Evolutionary conservation across 2,329 filamentous ascomycete species (phyloP).

Genomic region (Ophiostoma quercus): DNA sequence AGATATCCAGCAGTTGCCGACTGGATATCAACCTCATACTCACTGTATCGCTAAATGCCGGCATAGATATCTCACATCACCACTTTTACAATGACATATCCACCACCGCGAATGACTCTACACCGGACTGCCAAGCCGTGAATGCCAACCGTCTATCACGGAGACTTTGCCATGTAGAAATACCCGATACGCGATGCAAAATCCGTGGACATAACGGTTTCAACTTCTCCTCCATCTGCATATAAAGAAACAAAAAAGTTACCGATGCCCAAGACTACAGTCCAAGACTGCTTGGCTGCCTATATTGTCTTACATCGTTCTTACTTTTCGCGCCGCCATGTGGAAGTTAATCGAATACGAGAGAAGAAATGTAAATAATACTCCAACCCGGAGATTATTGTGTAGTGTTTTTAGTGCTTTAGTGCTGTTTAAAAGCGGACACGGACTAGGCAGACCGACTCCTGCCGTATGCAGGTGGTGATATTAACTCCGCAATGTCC

Average conservation of each 20-base stretch:
- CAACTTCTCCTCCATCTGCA: neutral
- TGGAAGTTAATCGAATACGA: neutral
- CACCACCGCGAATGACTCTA: too few relatives aligned
- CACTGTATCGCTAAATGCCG: too few relatives aligned
- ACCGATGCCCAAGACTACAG: too few relatives aligned
- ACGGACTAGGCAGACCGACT: neutral
- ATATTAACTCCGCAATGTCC: neutral
- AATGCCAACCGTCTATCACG: neutral
- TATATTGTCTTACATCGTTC: neutral
- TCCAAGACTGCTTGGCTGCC: neutral
- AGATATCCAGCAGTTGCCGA: too few relatives aligned
- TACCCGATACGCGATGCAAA: too few relatives aligned
- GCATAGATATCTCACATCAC: too few relatives aligned
- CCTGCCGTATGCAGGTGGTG: neutral
- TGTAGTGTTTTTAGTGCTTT: neutral
- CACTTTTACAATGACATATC: neutral
- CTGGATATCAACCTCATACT: too few relatives aligned
- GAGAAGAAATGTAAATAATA: neutral
- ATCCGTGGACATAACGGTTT: neutral
- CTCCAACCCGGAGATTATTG: neutral
- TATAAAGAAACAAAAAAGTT: neutral
- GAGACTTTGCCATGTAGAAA: neutral
- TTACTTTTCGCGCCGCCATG: neutral
- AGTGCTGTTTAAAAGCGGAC: too few relatives aligned
- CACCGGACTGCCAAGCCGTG: too few relatives aligned